Base-by-base conservation (phyloP, 2,329 filamentous ascomycete species). In the Penicillium sp. region DNA sequence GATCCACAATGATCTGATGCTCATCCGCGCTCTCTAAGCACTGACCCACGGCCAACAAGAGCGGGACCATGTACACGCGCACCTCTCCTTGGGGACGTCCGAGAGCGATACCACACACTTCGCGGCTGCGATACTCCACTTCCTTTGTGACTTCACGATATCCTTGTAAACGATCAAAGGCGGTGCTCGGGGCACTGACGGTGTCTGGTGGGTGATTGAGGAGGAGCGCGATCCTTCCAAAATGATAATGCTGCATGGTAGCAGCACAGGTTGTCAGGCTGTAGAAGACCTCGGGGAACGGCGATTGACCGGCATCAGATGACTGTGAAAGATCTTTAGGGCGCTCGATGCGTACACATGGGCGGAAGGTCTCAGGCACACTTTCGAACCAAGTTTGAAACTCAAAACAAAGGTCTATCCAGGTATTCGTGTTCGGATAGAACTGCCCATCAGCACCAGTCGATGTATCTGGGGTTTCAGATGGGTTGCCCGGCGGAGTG, bases 191-290 rank as follows among this genome's bases (percentile, higher is more conserved):
- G 3, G 72, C 73, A 41, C 74, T 75, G 3, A 79, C 78, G 0
- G 76, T 78, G 49, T 84, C 77, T 13, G 77, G 73, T 0, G 79
- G 80, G 50, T 79, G 78, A 58, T 86, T 84, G 54, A 83, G 75
- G 10, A 83, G 73, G 0, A 86, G 64, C 4, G 84, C 74, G 9
- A 85, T 81, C 38, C 80, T 76, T 1, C 80, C 81, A 71, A 86
- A 84, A 58, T 86, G 80, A 55, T 83, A 85, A 51, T 77, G 77
- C 58, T 84, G 81, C 76, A 85, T 83, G 0, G 81, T 78, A 3
- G 80, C 78, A 0, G 80, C 81, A 63, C 81, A 85, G 65, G 83
- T 79, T 0, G 82, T 76, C 0, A 81, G 72, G 45, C 77, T 77
- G 61, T 82, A 84, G 75, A 81, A 84, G 6, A 82, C 74, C 57